Evolutionary conservation across 2,329 filamentous ascomycete genomes (phyloP).

Genomic region (Gaeumannomyces tritici): DNA sequence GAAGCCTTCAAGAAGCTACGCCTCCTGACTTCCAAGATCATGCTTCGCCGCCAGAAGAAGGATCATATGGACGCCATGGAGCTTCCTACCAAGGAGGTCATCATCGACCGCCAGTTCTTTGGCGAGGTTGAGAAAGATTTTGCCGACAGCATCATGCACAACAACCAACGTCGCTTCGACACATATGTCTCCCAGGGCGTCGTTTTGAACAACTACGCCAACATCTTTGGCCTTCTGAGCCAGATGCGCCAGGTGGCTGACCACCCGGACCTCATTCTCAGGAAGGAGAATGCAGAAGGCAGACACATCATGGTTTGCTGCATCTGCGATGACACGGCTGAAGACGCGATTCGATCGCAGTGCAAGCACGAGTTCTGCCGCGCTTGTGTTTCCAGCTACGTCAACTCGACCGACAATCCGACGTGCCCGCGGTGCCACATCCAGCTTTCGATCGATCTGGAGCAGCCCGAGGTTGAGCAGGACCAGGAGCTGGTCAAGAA

Average conservation of each 20-base stretch:
- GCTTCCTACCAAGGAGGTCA: conserved; percentile 86
- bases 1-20: conserved; percentile 74
- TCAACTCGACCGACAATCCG: conserved; percentile 65
- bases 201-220: conserved; percentile 94
- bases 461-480: conserved; percentile 91
- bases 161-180: conserved; percentile 79
- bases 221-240: conserved; percentile 98
- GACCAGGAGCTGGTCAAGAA: conserved; percentile 83
- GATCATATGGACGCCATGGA: conserved; percentile 95
- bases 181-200: conserved; percentile 93
- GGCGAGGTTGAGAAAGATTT: conserved; percentile 95
- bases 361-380: conserved; percentile 93
- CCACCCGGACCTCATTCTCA: conserved; percentile 87
- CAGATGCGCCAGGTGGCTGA: conserved; percentile 98
- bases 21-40: conserved; percentile 83
- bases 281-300: conserved; percentile 75
- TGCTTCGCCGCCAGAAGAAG: conserved; percentile 89
- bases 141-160: conserved; percentile 90
- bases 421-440: conserved; percentile 93
- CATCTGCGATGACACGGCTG: conserved; percentile 92
- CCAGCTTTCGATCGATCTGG: conserved; percentile 77
- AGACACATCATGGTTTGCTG: conserved; percentile 88
- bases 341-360: conserved; percentile 84
- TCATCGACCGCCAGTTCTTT: conserved; percentile 91
- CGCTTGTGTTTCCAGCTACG: conserved; percentile 68